Evolutionary conservation across 768 basidiomycete species (phyloP).

Genomic region (Chiua virens): DNA sequence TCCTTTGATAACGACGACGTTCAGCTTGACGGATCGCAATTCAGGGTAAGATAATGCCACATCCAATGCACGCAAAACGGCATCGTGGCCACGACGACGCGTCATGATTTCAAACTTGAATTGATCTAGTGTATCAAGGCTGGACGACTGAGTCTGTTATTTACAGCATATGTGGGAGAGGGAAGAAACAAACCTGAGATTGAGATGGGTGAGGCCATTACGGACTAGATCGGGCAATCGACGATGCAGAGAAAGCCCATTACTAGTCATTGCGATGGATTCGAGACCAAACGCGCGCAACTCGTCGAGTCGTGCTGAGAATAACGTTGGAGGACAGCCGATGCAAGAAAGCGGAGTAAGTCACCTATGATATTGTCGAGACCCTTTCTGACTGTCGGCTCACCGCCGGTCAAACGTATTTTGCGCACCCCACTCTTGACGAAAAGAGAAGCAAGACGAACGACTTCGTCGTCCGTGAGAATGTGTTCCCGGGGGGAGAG

Average conservation of each 20-base stretch:
- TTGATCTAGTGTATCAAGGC: conserved; percentile 82
- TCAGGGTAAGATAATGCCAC: conserved; percentile 52
- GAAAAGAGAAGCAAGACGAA: conserved; percentile 73
- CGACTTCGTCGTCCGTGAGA: conserved; percentile 73
- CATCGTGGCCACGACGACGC: conserved; percentile 71
- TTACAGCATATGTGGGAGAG: not conserved
- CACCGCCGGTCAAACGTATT: conserved; percentile 86
- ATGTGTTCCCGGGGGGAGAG: conserved; percentile 69
- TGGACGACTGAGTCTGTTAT: conserved; percentile 27
- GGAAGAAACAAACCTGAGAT: conserved; percentile 50
- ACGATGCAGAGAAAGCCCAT: conserved; percentile 75
- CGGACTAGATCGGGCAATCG: conserved; percentile 65
- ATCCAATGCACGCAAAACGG: conserved; percentile 67
- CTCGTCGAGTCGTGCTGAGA: conserved; percentile 56
- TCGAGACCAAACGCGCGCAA: conserved; percentile 62
- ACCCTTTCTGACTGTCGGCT: conserved; percentile 81
- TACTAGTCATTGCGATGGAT: conserved; percentile 85
- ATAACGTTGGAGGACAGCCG: conserved; percentile 5
- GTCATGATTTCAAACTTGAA: conserved; percentile 90
- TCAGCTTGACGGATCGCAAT: conserved; percentile 72
- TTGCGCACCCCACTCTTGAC: conserved; percentile 83
- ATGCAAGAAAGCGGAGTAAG: conserved; percentile 12
- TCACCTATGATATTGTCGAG: conserved; percentile 67
- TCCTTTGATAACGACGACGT: conserved; percentile 79
- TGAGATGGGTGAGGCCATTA: conserved; percentile 77